Conservation (phyloP, 768 basidiomycete genomes). For the Boletus rubroflammeus region DNA sequence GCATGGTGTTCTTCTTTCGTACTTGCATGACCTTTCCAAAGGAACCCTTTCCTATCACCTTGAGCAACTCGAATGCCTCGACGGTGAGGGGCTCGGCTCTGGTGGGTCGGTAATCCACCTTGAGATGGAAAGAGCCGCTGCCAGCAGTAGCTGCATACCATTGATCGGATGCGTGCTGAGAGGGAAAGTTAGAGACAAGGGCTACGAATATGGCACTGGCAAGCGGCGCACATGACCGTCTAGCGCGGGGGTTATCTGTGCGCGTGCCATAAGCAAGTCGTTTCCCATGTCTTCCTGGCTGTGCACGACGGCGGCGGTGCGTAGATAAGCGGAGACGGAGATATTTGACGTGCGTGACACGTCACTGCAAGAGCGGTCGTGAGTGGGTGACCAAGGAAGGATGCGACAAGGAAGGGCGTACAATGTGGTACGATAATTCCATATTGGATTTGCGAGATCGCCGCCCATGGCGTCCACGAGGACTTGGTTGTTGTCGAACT, state of each 20-base stretch:
- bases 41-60: constrained; percentile 95
- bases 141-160: constrained; percentile 85
- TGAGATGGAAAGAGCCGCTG: constrained; percentile 90
- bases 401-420: constrained; percentile 45
- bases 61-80: constrained; percentile 93
- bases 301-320: constrained; percentile 68
- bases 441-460: constrained; percentile 84
- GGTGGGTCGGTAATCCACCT: constrained; percentile 88
- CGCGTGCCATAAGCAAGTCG: constrained; percentile 89
- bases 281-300: constrained; percentile 95
- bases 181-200: constrained; percentile 4
- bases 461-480: constrained; percentile 94
- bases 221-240: constrained; percentile 62
- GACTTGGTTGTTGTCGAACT: constrained; percentile 97
- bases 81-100: constrained; percentile 87
- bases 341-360: constrained; percentile 93
- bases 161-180: constrained; percentile 80
- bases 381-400: background rate
- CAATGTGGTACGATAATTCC: constrained; percentile 97
- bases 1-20: constrained; percentile 95
- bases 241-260: constrained; percentile 81
- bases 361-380: constrained; percentile 54
- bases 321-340: constrained; percentile 85
- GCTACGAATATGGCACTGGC: background rate
- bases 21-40: constrained; percentile 99